A percentile compares a stretch with the other conserved stretches of the same genome.
Conservation (phyloP, 2,329 filamentous ascomycete species). For the Sarocladiaceae sp. region DNA sequence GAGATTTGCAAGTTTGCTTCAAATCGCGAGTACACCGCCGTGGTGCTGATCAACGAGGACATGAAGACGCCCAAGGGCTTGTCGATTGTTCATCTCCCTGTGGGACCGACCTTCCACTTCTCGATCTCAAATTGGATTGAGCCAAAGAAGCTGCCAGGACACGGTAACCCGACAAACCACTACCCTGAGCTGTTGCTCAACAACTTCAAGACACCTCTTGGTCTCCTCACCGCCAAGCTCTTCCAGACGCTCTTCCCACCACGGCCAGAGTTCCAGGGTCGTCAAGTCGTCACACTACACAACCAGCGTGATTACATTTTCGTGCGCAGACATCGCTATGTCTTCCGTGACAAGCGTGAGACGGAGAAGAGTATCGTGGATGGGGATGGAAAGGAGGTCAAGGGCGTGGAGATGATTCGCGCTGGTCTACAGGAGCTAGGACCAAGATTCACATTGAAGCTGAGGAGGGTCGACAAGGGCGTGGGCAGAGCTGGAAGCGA, state of each 20-base stretch:
- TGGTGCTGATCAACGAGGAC: slow-evolving; percentile 86
- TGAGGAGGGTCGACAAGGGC: slow-evolving; percentile 86
- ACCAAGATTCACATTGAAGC: slow-evolving; percentile 70
- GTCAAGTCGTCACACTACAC: slow-evolving; percentile 88
- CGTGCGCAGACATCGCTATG: slow-evolving; percentile 81
- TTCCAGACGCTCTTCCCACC: slow-evolving; percentile 63
- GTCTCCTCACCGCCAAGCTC: slow-evolving; percentile 79
- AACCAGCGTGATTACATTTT: slow-evolving; percentile 98
- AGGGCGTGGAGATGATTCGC: slow-evolving; percentile 80
- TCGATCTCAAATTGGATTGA: slow-evolving; percentile 86
- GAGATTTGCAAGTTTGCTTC: slow-evolving; percentile 86
- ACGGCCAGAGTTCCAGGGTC: slow-evolving; percentile 75
- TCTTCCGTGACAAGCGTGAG: slow-evolving; percentile 82
- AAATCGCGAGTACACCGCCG: slow-evolving; percentile 76
- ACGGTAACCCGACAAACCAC: slow-evolving; percentile 84
- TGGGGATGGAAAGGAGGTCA: slow-evolving; percentile 75
- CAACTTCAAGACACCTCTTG: slow-evolving; percentile 90
- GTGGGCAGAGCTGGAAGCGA: slow-evolving; percentile 66
- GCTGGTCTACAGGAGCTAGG: slow-evolving; percentile 89
- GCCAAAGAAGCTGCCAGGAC: slow-evolving; percentile 80
- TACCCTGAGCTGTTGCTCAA: slow-evolving; percentile 89
- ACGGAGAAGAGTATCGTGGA: slow-evolving; percentile 84
- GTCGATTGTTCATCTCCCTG: slow-evolving; percentile 78
- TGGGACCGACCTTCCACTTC: slow-evolving; percentile 91
- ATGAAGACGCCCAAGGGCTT: slow-evolving; percentile 78